Conservation (phyloP, 495 filamentous ascomycete species). For the Aspergillus cavernicola region DNA sequence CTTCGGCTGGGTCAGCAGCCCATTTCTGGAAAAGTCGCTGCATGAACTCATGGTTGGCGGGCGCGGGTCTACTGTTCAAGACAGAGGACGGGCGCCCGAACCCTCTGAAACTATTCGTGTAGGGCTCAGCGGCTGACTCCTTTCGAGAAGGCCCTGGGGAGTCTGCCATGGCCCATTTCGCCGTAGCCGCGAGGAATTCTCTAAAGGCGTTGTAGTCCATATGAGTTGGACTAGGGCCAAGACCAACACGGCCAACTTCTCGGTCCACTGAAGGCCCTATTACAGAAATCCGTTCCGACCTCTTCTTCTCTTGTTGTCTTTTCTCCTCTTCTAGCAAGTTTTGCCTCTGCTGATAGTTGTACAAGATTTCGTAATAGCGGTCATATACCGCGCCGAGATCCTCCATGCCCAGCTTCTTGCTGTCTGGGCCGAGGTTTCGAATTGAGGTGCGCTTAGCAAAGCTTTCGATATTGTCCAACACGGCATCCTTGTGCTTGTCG, state of each 20-base stretch:
- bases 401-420: slow-evolving; percentile 78
- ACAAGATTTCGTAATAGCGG: slow-evolving; percentile 83
- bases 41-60: slow-evolving; percentile 95
- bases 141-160: slow-evolving; percentile 58
- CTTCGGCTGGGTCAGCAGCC: slow-evolving; percentile 72
- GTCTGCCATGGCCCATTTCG: slow-evolving; percentile 89
- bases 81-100: slow-evolving; percentile 55
- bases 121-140: slow-evolving; percentile 48
- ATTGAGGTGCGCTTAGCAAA: slow-evolving; percentile 97
- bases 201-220: slow-evolving; percentile 98
- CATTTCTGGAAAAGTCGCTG: slow-evolving; percentile 82
- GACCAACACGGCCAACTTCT: slow-evolving; percentile 72
- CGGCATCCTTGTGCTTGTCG: slow-evolving; percentile 84
- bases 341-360: slow-evolving; percentile 82
- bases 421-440: slow-evolving; percentile 90
- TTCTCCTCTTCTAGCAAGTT: slow-evolving; percentile 70
- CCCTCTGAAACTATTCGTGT: slow-evolving; percentile 46
- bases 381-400: slow-evolving; percentile 90
- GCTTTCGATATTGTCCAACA: slow-evolving; percentile 90
- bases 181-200: slow-evolving; percentile 83
- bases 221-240: slow-evolving; percentile 79
- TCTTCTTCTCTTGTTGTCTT: slow-evolving; percentile 55
- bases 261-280: slow-evolving; percentile 37
- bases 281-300: slow-evolving; percentile 45
- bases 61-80: slow-evolving; percentile 75